These are phyloP conservation scores for Podospora didyma DNA, from an alignment of 495 filamentous ascomycete species.

Conservation along the genomic window DNA sequence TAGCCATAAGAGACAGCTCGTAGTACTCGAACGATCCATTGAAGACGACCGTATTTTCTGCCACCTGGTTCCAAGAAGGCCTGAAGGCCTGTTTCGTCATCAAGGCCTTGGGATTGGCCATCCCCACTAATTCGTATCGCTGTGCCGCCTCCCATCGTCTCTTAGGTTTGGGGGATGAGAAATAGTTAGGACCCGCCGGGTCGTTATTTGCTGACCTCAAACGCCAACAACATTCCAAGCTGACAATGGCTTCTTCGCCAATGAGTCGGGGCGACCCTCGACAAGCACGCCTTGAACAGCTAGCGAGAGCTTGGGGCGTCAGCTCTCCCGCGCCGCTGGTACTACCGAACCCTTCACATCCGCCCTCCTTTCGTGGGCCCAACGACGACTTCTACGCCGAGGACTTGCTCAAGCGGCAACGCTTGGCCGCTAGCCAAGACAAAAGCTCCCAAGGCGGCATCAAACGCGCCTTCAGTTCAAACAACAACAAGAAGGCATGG, in stretches of 20 bases:
- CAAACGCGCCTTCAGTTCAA: slow-evolving; percentile 41
- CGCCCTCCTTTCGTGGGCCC: slow-evolving; percentile 25
- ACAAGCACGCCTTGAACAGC: slow-evolving; percentile 31
- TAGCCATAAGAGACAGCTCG: neutral
- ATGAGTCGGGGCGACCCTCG: slow-evolving; percentile 24
- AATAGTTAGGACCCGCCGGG: too few relatives aligned
- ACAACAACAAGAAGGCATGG: slow-evolving; percentile 44
- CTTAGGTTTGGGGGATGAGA: too few relatives aligned
- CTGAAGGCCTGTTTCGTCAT: neutral
- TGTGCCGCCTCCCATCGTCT: too few relatives aligned
- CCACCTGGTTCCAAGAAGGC: neutral
- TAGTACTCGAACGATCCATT: neutral
- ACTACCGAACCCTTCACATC: slow-evolving; percentile 19
- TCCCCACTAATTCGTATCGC: too few relatives aligned
- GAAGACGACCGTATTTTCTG: neutral
- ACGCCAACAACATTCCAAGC: neutral
- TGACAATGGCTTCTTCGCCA: slow-evolving; percentile 14
- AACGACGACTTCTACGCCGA: slow-evolving; percentile 41
- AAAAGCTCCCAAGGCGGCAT: slow-evolving; percentile 31
- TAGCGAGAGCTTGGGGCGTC: slow-evolving; percentile 36
- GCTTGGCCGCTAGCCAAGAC: slow-evolving; percentile 24
- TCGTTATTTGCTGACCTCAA: neutral
- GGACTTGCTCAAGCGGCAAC: slow-evolving; percentile 40
- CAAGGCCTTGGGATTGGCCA: neutral
- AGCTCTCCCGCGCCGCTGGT: slow-evolving; percentile 10